Conservation (phyloP, 2,329 filamentous ascomycete species). For the Exophiala alcalophila region DNA sequence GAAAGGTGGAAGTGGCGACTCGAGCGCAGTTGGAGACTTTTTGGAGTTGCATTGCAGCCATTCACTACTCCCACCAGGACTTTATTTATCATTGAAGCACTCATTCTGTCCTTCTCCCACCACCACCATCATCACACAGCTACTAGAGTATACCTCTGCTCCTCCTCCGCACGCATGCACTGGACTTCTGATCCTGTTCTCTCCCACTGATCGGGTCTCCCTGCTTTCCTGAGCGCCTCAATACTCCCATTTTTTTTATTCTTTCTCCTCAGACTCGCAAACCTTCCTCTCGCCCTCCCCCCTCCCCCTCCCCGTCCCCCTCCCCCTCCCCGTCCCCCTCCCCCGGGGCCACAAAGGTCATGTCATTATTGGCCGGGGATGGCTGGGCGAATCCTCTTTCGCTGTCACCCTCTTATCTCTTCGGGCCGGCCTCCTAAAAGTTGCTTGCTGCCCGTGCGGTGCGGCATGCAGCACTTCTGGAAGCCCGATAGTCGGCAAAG, state of each 20-base stretch:
- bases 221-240: neutral
- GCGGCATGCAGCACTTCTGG: neutral
- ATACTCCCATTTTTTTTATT: neutral
- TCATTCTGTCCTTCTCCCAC: too few species aligned
- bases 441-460: neutral
- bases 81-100: too few species aligned
- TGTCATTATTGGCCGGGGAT: neutral
- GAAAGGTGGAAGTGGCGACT: too few species aligned
- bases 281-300: neutral
- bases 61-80: too few species aligned
- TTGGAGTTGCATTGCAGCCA: too few species aligned
- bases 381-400: slow-evolving; percentile 7
- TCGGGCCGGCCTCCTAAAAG: neutral
- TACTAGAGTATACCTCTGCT: too few species aligned
- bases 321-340: neutral
- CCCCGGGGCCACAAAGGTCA: neutral
- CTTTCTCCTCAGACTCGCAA: neutral
- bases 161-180: too few species aligned
- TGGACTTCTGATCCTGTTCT: too few species aligned
- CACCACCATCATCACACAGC: too few species aligned
- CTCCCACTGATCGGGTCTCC: neutral
- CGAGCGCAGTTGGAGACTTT: too few species aligned
- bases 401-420: slow-evolving; percentile 17
- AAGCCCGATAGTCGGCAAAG: neutral
- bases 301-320: neutral